A percentile compares a stretch with the other conserved stretches of the same genome.
Evolutionary conservation across 2,329 filamentous ascomycete genomes (phyloP).

Genomic region (Colletotrichum sp.): DNA sequence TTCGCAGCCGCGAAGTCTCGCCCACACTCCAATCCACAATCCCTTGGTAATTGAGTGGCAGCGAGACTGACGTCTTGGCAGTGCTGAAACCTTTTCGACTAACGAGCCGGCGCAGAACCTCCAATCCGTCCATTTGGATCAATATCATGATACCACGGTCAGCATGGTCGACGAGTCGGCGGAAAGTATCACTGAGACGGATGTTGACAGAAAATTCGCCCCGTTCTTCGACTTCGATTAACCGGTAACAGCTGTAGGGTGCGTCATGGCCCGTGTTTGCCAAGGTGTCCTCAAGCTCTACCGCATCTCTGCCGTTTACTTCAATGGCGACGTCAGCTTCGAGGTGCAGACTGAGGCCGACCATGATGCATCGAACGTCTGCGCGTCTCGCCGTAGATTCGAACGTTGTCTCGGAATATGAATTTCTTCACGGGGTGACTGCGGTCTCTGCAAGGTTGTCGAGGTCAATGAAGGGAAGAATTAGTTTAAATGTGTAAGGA

Average conservation of each 20-base stretch:
- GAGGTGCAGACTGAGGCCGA: not conserved
- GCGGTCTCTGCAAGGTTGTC: not conserved
- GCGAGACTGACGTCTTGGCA: not conserved
- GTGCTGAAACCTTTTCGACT: not conserved
- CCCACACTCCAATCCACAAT: not conserved
- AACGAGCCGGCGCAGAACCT: not conserved
- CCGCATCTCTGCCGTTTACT: not conserved
- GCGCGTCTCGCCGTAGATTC: not conserved
- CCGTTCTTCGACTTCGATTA: not conserved
- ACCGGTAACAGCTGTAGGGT: not conserved
- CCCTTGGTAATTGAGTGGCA: not conserved
- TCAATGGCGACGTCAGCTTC: not conserved
- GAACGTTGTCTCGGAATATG: not conserved
- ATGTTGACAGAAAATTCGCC: not conserved
- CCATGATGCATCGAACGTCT: not conserved
- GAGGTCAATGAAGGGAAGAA: not conserved
- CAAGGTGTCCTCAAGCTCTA: not conserved
- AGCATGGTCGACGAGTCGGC: not conserved
- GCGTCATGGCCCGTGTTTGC: not conserved
- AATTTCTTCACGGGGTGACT: not conserved
- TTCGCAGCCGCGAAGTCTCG: not conserved
- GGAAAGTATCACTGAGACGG: not conserved
- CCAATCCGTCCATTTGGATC: not conserved
- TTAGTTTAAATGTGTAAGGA: not conserved
- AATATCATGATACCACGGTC: not conserved